Conservation (phyloP, 495 filamentous ascomycete genomes). For the Hypoxylon crocopeplum region DNA sequence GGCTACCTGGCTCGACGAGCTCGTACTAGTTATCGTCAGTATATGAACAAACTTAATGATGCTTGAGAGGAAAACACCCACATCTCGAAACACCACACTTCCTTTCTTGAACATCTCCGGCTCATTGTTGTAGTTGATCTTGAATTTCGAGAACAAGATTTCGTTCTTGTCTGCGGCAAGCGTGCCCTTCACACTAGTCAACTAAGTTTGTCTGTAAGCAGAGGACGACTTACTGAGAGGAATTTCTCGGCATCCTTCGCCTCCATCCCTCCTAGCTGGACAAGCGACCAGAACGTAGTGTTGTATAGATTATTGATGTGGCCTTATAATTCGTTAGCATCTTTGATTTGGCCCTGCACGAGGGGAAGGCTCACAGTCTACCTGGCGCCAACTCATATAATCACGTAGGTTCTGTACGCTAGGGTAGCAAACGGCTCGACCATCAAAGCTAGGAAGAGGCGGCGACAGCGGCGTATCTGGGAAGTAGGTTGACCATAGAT, state of each 20-base stretch:
- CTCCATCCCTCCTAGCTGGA: conserved; percentile 76
- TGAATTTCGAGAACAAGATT: conserved; percentile 86
- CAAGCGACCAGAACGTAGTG: conserved; percentile 92
- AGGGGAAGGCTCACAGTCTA: conserved; percentile 74
- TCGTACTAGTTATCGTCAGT: conserved; percentile 52
- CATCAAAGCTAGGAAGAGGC: conserved; percentile 89
- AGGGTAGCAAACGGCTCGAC: conserved; percentile 87
- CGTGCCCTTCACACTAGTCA: conserved; percentile 66
- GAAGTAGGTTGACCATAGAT: conserved; percentile 81
- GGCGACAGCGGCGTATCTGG: conserved; percentile 68
- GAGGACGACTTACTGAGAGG: conserved; percentile 63
- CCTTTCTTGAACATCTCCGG: conserved; percentile 92
- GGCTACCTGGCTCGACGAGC: conserved; percentile 57
- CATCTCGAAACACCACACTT: conserved; percentile 85
- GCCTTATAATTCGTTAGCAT: conserved; percentile 54
- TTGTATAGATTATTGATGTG: conserved; percentile 99
- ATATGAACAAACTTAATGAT: neutral
- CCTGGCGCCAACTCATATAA: conserved; percentile 97
- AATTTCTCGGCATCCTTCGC: conserved; percentile 78
- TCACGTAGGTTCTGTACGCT: conserved; percentile 79
- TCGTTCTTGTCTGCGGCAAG: conserved; percentile 90
- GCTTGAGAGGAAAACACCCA: conserved; percentile 48
- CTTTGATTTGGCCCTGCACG: neutral
- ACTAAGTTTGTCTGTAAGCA: neutral
- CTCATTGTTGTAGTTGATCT: conserved; percentile 97